Evolutionary conservation across 73 alveolate genomes (phyloP).

Genomic region (Urostyla sp.): DNA sequence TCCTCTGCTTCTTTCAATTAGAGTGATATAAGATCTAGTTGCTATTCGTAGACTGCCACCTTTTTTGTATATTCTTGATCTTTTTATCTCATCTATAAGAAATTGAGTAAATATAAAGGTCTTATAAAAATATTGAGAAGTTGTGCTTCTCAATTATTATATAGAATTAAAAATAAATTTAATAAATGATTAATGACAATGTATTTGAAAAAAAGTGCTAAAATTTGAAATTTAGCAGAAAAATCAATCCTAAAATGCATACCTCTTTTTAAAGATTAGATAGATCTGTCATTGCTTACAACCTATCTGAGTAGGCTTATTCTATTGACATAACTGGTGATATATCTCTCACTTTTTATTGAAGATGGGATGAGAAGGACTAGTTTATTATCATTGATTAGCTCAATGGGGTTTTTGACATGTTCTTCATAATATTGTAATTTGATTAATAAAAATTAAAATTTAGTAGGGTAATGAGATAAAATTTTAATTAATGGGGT

Average conservation of each 20-base stretch:
- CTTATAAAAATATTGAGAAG: too few relatives aligned
- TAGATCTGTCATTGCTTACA: conserved; percentile 37
- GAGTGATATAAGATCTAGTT: conserved; percentile 17
- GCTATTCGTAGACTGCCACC: conserved; percentile 35
- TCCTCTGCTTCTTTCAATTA: conserved; percentile 42
- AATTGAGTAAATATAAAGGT: background rate
- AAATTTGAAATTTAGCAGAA: too few relatives aligned
- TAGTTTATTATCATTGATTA: background rate
- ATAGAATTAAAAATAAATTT: background rate
- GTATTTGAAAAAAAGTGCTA: background rate
- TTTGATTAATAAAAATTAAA: too few relatives aligned
- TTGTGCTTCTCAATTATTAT: background rate
- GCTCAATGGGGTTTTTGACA: conserved; percentile 14
- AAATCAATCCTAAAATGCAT: too few relatives aligned
- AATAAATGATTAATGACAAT: background rate
- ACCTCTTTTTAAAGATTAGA: conserved; percentile 33
- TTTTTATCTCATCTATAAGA: conserved; percentile 29
- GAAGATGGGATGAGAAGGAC: background rate
- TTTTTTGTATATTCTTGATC: conserved; percentile 28
- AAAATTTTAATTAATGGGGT: too few relatives aligned
- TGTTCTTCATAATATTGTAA: conserved; percentile 50
- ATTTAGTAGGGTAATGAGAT: too few relatives aligned
- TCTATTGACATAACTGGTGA: conserved; percentile 49
- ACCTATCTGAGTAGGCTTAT: conserved; percentile 25
- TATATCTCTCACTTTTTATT: conserved; percentile 19